Percentiles rank a stretch among this genome's conserved stretches.
Evolutionary conservation across 2,329 filamentous ascomycete species (phyloP).

Genomic region (Hirsutella rhossiliensis): DNA sequence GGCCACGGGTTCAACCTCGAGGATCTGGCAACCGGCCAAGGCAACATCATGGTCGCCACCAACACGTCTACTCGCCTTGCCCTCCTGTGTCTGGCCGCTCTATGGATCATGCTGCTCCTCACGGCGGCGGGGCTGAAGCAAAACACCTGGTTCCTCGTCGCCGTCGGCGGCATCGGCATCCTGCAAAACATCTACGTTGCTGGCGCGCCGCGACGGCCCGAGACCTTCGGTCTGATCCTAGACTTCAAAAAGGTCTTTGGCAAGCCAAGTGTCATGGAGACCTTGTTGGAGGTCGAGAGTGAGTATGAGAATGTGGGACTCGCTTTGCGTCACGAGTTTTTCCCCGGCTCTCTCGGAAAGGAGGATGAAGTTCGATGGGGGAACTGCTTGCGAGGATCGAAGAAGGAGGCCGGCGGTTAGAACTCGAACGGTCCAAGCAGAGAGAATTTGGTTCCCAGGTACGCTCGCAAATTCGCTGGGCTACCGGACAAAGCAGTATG

Average conservation of each 20-base stretch:
- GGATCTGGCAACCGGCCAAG: slow-evolving; percentile 20
- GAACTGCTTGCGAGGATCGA: too few species aligned
- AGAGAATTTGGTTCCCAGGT: too few species aligned
- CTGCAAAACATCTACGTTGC: slow-evolving; percentile 25
- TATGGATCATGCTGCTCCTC: slow-evolving; percentile 29
- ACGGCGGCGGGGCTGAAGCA: slow-evolving; percentile 20
- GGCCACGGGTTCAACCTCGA: slow-evolving; percentile 26
- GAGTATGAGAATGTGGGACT: slow-evolving; percentile 1
- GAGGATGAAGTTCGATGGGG: too few species aligned
- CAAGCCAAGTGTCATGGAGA: slow-evolving; percentile 4
- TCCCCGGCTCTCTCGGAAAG: too few species aligned
- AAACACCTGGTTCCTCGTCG: slow-evolving; percentile 27
- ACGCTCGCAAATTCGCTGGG: too few species aligned
- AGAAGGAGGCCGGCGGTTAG: too few species aligned
- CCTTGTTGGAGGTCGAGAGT: slow-evolving; percentile 3
- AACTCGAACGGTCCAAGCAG: too few species aligned
- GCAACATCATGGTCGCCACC: background rate
- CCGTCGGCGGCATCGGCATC: slow-evolving; percentile 24
- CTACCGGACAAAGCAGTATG: too few species aligned
- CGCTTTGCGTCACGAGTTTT: slow-evolving; percentile 2
- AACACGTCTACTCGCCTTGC: slow-evolving; percentile 7
- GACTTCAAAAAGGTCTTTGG: slow-evolving; percentile 1
- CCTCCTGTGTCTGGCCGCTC: slow-evolving; percentile 13
- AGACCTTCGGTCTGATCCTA: slow-evolving; percentile 1
- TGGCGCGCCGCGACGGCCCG: slow-evolving; percentile 3